Base-by-base conservation (phyloP, 768 basidiomycete species). In the Psilocybe tampanensis region DNA sequence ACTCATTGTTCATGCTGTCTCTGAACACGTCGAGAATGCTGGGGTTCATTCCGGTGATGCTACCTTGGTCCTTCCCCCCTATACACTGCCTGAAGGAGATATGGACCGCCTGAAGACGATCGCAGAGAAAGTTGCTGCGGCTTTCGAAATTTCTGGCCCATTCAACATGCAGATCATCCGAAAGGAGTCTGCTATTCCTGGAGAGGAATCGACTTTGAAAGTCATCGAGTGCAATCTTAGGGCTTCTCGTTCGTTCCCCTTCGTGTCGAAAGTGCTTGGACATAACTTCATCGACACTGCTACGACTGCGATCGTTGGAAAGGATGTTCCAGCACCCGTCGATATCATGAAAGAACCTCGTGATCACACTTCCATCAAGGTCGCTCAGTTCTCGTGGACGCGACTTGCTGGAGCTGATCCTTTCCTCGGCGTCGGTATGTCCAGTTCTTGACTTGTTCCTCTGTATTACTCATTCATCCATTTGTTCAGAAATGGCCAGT, bases 151-250 rank as follows among this genome's bases (percentile, higher is more conserved):
- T 52, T 97, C 94, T 23, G 97, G 97, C 33, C 97, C 97, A 7
- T 99, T 87, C 87, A 99, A 99, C 73, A 99, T 99, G 95, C 97
- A 99, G 73, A 85, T 99, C 72, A 98, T 99, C 76, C 86, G 91
- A 70, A 93, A 94, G 70, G 80, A 79, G 11, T 73, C 83, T 2
- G 78, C 79, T 5, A 79, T 79, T 21, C 69, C 71, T 15, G 76
- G 72, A 3, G 75, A 81, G 50, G 80, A 86, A 57, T 79, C 85
- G 22, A 82, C 86, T 55, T 85, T 98, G 63, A 98, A 96, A 79
- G 97, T 98, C 62, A 99, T 99, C 62, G 97, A 99, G 74, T 99
- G 97, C 75, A 99, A 99, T 74, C 79, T 98, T 32, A 92, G 97
- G 56, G 97, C 97, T 15, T 98, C 96, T 22, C 89, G 97, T 19